Conservation (phyloP, 495 filamentous ascomycete genomes). For the Corynascus novoguineensis region DNA sequence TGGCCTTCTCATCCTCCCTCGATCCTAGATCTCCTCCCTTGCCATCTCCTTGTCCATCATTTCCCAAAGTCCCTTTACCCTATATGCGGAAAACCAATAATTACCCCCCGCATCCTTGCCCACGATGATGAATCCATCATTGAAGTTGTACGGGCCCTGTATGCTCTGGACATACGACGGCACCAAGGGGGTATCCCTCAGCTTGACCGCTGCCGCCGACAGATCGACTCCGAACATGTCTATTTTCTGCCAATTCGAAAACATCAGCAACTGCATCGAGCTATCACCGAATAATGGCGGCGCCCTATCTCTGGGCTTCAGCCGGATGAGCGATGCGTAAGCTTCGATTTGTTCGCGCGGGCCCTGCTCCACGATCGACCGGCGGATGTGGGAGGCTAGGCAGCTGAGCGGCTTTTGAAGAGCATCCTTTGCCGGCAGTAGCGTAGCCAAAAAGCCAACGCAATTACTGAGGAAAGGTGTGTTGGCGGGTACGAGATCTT, state of each 20-base stretch:
- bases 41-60: too few species aligned
- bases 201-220: slow-evolving; percentile 26
- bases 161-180: slow-evolving; percentile 30
- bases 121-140: slow-evolving; percentile 37
- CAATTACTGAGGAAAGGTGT: slow-evolving; percentile 34
- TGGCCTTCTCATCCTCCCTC: too few species aligned
- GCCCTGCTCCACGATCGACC: slow-evolving; percentile 41
- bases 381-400: slow-evolving; percentile 34
- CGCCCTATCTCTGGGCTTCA: slow-evolving; percentile 1
- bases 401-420: slow-evolving; percentile 36
- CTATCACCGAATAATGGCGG: slow-evolving; percentile 36
- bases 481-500: slow-evolving; percentile 21
- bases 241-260: slow-evolving; percentile 43
- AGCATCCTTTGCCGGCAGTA: slow-evolving; percentile 13
- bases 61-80: slow-evolving; percentile 32
- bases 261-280: slow-evolving; percentile 36
- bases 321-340: slow-evolving; percentile 24
- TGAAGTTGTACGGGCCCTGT: slow-evolving; percentile 27
- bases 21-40: too few species aligned
- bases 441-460: slow-evolving; percentile 9
- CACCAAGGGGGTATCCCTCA: slow-evolving; percentile 1
- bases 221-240: slow-evolving; percentile 41
- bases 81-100: slow-evolving; percentile 41
- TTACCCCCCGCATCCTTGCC: slow-evolving; percentile 48
- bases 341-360: slow-evolving; percentile 42